Evolutionary conservation across 345 rosid genomes (phyloP).

Genomic region (Rubroshorea leprosula): DNA sequence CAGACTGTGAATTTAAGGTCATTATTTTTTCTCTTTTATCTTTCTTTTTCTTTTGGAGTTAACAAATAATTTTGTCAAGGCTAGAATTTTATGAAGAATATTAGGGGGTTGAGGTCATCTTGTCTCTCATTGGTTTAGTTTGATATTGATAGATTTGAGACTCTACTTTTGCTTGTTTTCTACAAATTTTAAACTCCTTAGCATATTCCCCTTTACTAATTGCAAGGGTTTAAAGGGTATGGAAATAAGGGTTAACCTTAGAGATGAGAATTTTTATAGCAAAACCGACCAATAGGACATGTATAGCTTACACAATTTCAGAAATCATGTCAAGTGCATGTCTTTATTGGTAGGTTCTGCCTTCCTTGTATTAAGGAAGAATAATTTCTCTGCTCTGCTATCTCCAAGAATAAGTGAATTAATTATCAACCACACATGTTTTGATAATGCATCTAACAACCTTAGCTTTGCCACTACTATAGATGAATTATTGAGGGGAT

Average conservation of each 20-base stretch:
- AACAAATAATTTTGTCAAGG: neutral
- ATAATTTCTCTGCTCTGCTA: neutral
- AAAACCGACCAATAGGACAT: neutral
- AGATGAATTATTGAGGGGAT: slow-evolving; percentile 27
- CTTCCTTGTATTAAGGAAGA: neutral
- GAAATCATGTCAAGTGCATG: neutral
- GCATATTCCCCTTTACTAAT: neutral
- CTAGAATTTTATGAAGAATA: neutral
- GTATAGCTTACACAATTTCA: neutral
- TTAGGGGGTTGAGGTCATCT: neutral
- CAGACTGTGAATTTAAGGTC: neutral
- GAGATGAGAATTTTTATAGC: neutral
- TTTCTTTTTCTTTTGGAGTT: neutral
- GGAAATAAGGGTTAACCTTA: neutral
- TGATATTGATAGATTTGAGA: slow-evolving; percentile 19
- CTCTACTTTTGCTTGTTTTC: neutral
- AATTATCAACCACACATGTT: slow-evolving; percentile 9
- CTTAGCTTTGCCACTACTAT: slow-evolving; percentile 3
- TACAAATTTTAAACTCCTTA: slow-evolving; percentile 1
- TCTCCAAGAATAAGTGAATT: slow-evolving; percentile 15
- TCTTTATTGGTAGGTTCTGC: neutral
- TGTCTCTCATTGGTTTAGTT: slow-evolving; percentile 5
- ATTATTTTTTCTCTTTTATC: no score
- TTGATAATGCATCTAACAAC: slow-evolving; percentile 11
- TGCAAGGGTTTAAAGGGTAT: neutral